A percentile compares a stretch with the other conserved stretches of the same genome.
phyloP scores from a whole-genome alignment of 257 asterid species.

The Marsdenia floribunda region DNA sequence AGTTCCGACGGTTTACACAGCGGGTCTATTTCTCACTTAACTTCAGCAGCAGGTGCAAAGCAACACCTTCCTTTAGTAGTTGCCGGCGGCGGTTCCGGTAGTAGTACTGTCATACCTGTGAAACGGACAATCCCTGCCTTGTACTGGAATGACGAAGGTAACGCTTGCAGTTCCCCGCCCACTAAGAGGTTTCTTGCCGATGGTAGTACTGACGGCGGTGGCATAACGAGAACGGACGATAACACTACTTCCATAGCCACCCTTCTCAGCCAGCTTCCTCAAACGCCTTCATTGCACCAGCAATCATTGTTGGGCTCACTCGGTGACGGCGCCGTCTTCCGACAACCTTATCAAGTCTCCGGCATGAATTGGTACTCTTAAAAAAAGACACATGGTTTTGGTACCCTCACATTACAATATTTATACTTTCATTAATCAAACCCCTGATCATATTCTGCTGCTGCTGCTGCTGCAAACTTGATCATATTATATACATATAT shows the following conservation, averaged over 20 bases:
- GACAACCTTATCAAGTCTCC: conserved; percentile 41
- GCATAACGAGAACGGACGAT: conserved; percentile 22
- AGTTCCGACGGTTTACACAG: conserved; percentile 17
- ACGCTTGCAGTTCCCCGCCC: conserved; percentile 19
- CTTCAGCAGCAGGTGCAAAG: conserved; percentile 11
- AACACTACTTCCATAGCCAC: conserved; percentile 35
- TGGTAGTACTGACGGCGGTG: conserved; percentile 22
- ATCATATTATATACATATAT: background rate
- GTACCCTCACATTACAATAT: background rate
- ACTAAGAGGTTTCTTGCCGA: conserved; percentile 52
- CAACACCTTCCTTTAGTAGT: conserved; percentile 4
- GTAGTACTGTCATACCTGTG: conserved; percentile 13
- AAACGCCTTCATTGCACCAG: conserved; percentile 43
- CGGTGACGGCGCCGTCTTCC: conserved; percentile 66
- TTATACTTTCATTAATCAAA: background rate
- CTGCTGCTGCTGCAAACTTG: background rate
- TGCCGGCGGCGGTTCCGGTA: background rate
- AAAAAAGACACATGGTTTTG: background rate
- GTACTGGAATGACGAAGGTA: conserved; percentile 46
- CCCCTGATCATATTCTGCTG: background rate
- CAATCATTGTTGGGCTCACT: conserved; percentile 54
- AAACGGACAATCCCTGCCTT: conserved; percentile 34
- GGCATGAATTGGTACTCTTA: conserved; percentile 61
- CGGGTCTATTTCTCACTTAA: conserved; percentile 17
- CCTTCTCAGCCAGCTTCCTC: conserved; percentile 57